These are phyloP conservation scores for Pelargonium nanum DNA, from an alignment of 345 rosid genomes.

Conservation along the genomic window DNA sequence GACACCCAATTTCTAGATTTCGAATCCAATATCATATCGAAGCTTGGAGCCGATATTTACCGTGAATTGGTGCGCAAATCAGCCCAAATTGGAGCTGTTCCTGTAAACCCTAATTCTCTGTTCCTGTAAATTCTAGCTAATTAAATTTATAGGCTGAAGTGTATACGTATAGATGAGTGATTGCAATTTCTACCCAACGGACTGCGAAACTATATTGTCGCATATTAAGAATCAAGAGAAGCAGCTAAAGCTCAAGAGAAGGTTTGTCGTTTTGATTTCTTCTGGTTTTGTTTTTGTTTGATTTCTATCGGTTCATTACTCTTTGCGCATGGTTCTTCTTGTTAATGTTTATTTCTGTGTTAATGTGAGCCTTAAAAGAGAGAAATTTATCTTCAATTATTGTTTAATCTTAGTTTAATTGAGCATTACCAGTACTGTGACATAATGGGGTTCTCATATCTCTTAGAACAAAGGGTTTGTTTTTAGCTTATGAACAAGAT, in stretches of 20 bases:
- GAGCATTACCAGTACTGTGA: neutral
- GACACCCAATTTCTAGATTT: too few relatives aligned
- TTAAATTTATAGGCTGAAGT: neutral
- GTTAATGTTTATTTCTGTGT: neutral
- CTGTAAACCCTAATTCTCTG: neutral
- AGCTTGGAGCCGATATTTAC: too few relatives aligned
- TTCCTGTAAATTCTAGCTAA: neutral
- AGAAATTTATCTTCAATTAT: too few relatives aligned
- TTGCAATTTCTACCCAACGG: conserved; percentile 15
- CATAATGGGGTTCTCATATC: neutral
- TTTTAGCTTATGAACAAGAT: neutral
- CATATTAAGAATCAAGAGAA: conserved; percentile 40
- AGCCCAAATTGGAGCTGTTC: too few relatives aligned
- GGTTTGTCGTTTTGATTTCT: conserved; percentile 21
- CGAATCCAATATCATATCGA: too few relatives aligned
- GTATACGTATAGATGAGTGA: neutral
- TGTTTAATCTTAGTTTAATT: too few relatives aligned
- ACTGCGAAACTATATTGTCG: conserved; percentile 29
- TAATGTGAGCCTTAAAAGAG: neutral
- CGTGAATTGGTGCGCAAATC: too few relatives aligned
- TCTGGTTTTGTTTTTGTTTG: neutral
- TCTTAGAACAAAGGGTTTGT: too few relatives aligned
- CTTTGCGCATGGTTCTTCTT: neutral
- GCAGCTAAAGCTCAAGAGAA: conserved; percentile 44
- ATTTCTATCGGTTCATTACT: neutral